Conservation (phyloP, 495 filamentous ascomycete genomes). For the Aspergillus heteromorphus region DNA sequence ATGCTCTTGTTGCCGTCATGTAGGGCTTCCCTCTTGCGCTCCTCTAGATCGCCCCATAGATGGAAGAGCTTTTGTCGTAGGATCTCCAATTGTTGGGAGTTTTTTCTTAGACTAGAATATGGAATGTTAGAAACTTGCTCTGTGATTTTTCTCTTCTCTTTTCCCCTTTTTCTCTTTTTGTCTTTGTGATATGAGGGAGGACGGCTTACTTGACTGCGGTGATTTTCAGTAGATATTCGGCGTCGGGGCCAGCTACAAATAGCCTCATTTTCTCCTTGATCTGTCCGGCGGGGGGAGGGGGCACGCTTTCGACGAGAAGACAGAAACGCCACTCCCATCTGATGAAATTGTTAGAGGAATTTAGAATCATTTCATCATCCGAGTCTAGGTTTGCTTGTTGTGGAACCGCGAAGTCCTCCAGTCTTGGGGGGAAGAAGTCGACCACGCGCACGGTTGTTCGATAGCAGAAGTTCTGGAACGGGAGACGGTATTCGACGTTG, state of each 20-base stretch:
- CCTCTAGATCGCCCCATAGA: constrained; percentile 85
- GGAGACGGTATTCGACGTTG: constrained; percentile 43
- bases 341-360: constrained; percentile 15
- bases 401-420: constrained; percentile 69
- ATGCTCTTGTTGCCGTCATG: constrained; percentile 4
- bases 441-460: constrained; percentile 64
- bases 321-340: constrained; percentile 77
- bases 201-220: constrained; percentile 60
- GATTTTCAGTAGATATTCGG: constrained; percentile 58
- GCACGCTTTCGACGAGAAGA: constrained; percentile 62
- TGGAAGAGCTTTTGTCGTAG: constrained; percentile 69
- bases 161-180: too few relatives aligned
- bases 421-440: constrained; percentile 67
- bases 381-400: constrained; percentile 39
- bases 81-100: constrained; percentile 36
- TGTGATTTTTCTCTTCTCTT: neutral
- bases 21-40: constrained; percentile 42
- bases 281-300: constrained; percentile 24
- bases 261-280: constrained; percentile 50
- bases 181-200: neutral
- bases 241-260: constrained; percentile 60
- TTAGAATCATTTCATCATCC: constrained; percentile 26
- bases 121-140: neutral
- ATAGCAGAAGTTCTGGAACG: constrained; percentile 75
- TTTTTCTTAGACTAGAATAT: constrained; percentile 47